Percentiles rank a stretch among this genome's conserved stretches.
Evolutionary conservation across 306 rosid species (phyloP).

Genomic region (Senna siamea): DNA sequence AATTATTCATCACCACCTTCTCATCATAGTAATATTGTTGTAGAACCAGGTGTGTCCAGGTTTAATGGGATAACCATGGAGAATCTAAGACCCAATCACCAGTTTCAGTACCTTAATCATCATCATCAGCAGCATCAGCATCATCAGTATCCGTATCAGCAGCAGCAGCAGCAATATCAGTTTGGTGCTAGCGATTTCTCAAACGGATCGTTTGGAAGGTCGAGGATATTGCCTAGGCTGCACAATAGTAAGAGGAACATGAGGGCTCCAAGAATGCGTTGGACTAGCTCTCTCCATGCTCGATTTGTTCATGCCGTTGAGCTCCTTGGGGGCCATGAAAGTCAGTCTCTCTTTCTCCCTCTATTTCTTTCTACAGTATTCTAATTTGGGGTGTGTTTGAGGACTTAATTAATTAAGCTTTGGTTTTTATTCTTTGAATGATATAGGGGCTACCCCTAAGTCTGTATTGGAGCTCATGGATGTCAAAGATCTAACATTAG

Average conservation of each 20-base stretch:
- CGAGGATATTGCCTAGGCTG: constrained; percentile 57
- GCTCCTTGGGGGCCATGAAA: constrained; percentile 97
- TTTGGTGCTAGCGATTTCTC: constrained; percentile 51
- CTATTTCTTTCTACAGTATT: background rate
- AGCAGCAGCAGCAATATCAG: constrained; percentile 9
- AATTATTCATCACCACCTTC: too few species aligned
- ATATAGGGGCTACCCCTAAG: constrained; percentile 91
- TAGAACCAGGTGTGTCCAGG: too few species aligned
- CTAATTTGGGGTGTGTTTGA: too few species aligned
- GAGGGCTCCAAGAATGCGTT: constrained; percentile 97
- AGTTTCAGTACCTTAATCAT: too few species aligned
- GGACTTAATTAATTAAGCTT: too few species aligned
- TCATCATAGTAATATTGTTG: too few species aligned
- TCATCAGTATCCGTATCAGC: too few species aligned
- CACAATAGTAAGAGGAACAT: constrained; percentile 59
- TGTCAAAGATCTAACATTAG: constrained; percentile 92
- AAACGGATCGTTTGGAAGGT: constrained; percentile 51
- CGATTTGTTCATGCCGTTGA: constrained; percentile 92
- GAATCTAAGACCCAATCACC: background rate
- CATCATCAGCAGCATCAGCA: background rate
- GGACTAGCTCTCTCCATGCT: constrained; percentile 91
- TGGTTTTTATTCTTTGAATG: too few species aligned
- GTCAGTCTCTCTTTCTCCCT: constrained; percentile 40
- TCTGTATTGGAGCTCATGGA: constrained; percentile 94
- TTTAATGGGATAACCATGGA: constrained; percentile 61